phyloP scores from a whole-genome alignment of 164 flowering plant genomes.

The Vitis vinifera region DNA sequence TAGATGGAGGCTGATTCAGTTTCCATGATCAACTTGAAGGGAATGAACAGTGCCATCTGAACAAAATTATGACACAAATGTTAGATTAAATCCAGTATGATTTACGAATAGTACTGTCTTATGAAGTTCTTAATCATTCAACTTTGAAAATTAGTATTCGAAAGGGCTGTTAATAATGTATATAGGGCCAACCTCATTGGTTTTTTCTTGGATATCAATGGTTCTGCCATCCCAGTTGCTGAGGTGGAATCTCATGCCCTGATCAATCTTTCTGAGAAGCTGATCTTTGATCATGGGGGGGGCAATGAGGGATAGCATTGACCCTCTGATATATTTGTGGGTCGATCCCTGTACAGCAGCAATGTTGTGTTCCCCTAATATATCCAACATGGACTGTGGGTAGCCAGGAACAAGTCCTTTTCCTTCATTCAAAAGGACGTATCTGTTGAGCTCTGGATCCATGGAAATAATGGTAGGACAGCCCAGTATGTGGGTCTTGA shows the following conservation, averaged over 20 bases:
- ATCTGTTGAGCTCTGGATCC: slow-evolving; percentile 93
- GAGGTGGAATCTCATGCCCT: slow-evolving; percentile 75
- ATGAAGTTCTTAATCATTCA: no score
- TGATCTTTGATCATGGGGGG: slow-evolving; percentile 74
- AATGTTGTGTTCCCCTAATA: slow-evolving; percentile 80
- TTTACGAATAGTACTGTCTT: no score
- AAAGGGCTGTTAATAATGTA: no score
- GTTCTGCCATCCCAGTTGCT: slow-evolving; percentile 60
- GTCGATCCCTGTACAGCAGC: slow-evolving; percentile 85
- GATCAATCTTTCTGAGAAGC: slow-evolving; percentile 73
- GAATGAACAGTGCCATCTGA: slow-evolving; percentile 88
- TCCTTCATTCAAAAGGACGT: slow-evolving; percentile 80
- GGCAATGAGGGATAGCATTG: slow-evolving; percentile 66
- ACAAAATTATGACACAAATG: slow-evolving; percentile 4
- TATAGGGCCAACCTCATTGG: slow-evolving; percentile 64
- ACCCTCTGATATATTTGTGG: slow-evolving; percentile 85
- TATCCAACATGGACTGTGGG: slow-evolving; percentile 90
- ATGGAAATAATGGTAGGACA: slow-evolving; percentile 88
- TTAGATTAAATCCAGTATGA: no score
- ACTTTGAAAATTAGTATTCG: no score
- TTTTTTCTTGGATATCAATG: slow-evolving; percentile 77
- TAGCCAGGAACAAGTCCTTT: slow-evolving; percentile 96
- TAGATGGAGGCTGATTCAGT: slow-evolving; percentile 42
- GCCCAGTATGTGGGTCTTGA: slow-evolving; percentile 90
- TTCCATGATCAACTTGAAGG: slow-evolving; percentile 75